These are phyloP conservation scores for Diutina sp. DNA, from an alignment of 1,139 yeast genomes.

Conservation along the genomic window DNA sequence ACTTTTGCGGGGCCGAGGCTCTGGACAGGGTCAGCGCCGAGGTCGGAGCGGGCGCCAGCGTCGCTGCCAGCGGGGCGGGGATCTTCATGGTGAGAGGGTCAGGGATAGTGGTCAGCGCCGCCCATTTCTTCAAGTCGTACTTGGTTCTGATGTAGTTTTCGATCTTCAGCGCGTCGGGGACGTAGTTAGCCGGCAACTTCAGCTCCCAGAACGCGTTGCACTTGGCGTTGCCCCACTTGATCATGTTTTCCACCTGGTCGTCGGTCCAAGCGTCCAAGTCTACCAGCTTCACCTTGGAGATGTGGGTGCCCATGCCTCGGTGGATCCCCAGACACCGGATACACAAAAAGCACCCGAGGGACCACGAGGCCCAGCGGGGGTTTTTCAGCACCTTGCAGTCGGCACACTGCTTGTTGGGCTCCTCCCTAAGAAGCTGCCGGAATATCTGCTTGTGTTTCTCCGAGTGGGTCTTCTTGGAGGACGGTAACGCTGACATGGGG, in stretches of 20 bases:
- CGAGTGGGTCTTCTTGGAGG: slow-evolving; percentile 5
- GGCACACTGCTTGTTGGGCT: slow-evolving; percentile 68
- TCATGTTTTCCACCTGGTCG: slow-evolving; percentile 74
- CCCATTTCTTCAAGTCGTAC: slow-evolving; percentile 87
- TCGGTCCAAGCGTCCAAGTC: slow-evolving; percentile 97
- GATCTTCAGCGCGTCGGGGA: slow-evolving; percentile 77
- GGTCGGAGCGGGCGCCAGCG: slow-evolving; percentile 2
- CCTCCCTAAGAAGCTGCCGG: slow-evolving; percentile 61
- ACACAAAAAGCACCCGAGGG: slow-evolving; percentile 82
- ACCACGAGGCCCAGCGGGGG: slow-evolving; percentile 98
- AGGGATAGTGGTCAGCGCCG: slow-evolving; percentile 32
- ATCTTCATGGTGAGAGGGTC: slow-evolving; percentile 33
- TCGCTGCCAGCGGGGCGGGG: not conserved
- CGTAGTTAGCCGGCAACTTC: slow-evolving; percentile 53
- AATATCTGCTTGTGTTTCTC: slow-evolving; percentile 57
- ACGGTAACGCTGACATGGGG: slow-evolving; percentile 1
- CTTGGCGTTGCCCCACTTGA: slow-evolving; percentile 73
- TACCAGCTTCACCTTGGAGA: slow-evolving; percentile 74
- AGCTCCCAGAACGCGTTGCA: slow-evolving; percentile 80
- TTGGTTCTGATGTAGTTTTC: slow-evolving; percentile 85
- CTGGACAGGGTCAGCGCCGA: not conserved
- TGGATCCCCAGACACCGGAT: slow-evolving; percentile 91
- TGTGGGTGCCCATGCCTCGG: slow-evolving; percentile 91
- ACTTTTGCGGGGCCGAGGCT: slow-evolving; percentile 8
- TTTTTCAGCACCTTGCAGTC: slow-evolving; percentile 85